Evolutionary conservation across 164 flowering plant species (phyloP), one percentile per base, ranked within the genome.

Genomic region (Tinospora cordifolia): DNA sequence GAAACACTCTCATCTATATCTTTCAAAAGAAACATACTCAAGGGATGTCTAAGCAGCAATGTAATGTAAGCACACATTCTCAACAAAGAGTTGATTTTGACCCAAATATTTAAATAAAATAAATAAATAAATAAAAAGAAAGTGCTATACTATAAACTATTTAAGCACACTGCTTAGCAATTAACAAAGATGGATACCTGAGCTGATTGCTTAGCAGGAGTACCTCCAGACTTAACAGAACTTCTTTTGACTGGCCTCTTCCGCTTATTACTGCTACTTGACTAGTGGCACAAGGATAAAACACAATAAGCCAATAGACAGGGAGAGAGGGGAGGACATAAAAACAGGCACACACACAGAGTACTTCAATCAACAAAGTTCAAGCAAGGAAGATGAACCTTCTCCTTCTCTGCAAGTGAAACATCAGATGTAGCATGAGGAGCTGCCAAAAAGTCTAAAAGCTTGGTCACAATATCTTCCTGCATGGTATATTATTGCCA

Each of bases 401-500:
- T 86, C 71, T 90, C 97, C 72, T 86, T 87, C 49, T 95, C 99
- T 12, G 94, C 84, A 75, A 92, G 90, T 66, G 86, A 78, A 21
- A 79, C 87, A 66, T 84, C 76, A 38, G 90, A 84, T 70, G 90
- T 92, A 19, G 95, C 85, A 83, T 82, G 87, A 72, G 99, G 99
- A 27, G 88, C 82, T 71, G 76, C 82, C 91, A 95, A 78, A 83
- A 92, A 95, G 63, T 92, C 97, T n/a, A 95, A 67, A 75, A 95
- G 82, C 78, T 87, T 87, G 17, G 74, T 11, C 65, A 92, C 83
- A 63, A 92, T 84, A 71, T 92, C 99, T 75, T 95, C 99, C 98
- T 93, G 90, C 78, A 80, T 3, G 47, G 57, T 64, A 51, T 10
- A 49, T 57, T 10, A 49, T 57, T 62, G 7, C 63, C 51, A 70